A percentile compares a stretch with the other conserved stretches of the same genome.
Evolutionary conservation across 305 asterid genomes (phyloP).

Genomic region (Fraxinus sp.): DNA sequence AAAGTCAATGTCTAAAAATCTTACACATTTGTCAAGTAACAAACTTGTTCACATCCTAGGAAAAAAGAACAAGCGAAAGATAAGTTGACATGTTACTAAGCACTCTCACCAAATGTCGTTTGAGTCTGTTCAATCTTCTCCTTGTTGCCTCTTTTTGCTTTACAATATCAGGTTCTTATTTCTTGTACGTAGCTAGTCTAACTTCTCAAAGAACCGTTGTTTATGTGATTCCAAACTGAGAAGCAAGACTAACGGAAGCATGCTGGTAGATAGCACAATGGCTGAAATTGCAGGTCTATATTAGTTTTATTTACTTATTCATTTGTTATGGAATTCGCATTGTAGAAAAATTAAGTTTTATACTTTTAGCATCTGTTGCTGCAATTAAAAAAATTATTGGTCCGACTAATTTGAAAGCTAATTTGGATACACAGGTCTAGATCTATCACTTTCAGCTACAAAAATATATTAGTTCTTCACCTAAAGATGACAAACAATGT

Average conservation of each 20-base stretch:
- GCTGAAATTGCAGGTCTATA: not conserved
- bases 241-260: not conserved
- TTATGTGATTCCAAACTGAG: not conserved
- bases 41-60: not conserved
- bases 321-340: not conserved
- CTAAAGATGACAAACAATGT: not conserved
- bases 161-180: not conserved
- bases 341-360: not conserved
- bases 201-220: not conserved
- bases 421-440: not conserved
- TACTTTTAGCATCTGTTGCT: not conserved
- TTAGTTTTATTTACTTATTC: not conserved
- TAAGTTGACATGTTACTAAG: not conserved
- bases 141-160: not conserved
- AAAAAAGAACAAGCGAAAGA: not conserved
- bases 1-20: not conserved
- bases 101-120: not conserved
- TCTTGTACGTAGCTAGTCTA: not conserved
- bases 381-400: not conserved
- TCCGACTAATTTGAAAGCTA: not conserved
- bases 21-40: not conserved
- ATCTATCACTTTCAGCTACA: not conserved
- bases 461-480: not conserved
- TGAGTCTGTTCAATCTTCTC: not conserved
- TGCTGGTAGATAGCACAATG: not conserved